Percentiles rank a stretch among this genome's conserved stretches.
Conservation (phyloP, 805 yeast genomes). For the Candida pseudoglaebosa region DNA sequence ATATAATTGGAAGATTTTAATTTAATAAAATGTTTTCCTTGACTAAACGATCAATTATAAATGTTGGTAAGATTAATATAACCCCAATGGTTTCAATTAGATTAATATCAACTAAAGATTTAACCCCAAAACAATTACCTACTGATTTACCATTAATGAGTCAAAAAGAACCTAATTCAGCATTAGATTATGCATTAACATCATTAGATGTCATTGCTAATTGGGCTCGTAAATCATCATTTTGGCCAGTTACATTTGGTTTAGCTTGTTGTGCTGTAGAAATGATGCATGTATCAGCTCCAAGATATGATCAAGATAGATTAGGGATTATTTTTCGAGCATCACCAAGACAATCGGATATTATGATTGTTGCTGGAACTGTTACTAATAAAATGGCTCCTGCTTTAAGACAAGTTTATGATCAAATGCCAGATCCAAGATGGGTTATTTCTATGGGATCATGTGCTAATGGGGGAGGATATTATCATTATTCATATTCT, state of each 20-base stretch:
- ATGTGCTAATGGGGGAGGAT: constrained; percentile 93
- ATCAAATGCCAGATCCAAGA: constrained; percentile 92
- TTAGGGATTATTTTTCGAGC: constrained; percentile 91
- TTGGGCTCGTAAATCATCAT: constrained; percentile 90
- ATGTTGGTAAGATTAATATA: constrained; percentile 15
- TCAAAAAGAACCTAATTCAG: constrained; percentile 49
- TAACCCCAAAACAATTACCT: constrained; percentile 52
- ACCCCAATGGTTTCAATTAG: constrained; percentile 17
- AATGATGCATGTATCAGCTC: constrained; percentile 92
- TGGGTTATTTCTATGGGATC: constrained; percentile 95
- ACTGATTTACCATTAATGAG: constrained; percentile 70
- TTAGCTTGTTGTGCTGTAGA: constrained; percentile 92
- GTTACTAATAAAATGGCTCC: constrained; percentile 93
- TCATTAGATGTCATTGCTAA: constrained; percentile 77
- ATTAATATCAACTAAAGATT: constrained; percentile 34
- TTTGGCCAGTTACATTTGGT: constrained; percentile 93
- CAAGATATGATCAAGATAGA: constrained; percentile 89
- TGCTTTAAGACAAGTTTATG: constrained; percentile 86
- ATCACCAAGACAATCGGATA: constrained; percentile 88
- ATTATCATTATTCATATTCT: constrained; percentile 83
- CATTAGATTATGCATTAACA: constrained; percentile 77
- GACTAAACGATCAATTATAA: constrained; percentile 22
- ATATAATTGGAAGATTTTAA: constrained; percentile 3
- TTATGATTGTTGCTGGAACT: constrained; percentile 90
- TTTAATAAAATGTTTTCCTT: constrained; percentile 22